phyloP scores from a whole-genome alignment of 2,329 filamentous ascomycete genomes.

The Aspergillus sp. region DNA sequence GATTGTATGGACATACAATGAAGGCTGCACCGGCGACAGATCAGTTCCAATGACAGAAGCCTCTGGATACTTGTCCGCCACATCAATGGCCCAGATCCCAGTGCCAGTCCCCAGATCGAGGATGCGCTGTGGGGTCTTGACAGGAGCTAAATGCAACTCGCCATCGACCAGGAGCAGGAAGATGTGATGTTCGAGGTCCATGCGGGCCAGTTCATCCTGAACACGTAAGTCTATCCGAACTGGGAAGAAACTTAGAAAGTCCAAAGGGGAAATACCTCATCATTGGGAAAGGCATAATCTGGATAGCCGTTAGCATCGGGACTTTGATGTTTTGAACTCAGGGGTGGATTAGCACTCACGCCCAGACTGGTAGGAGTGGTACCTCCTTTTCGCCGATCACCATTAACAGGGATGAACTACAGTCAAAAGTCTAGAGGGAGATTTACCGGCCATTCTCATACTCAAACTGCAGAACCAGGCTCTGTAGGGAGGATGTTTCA shows the following conservation, averaged over 20 bases:
- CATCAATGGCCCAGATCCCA: constrained; percentile 4
- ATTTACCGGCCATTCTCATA: constrained; percentile 1
- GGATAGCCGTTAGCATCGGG: neutral
- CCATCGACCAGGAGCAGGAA: constrained; percentile 1
- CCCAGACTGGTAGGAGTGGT: neutral
- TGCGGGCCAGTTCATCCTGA: constrained; percentile 3
- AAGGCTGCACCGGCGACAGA: neutral
- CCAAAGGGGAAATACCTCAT: neutral
- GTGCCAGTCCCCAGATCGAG: constrained; percentile 7
- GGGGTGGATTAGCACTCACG: neutral
- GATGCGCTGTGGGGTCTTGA: neutral
- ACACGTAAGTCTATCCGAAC: neutral
- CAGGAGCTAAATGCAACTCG: neutral
- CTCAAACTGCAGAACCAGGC: constrained; percentile 1
- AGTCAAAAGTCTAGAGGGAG: neutral
- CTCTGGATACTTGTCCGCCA: neutral
- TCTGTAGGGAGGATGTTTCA: neutral
- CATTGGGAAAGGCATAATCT: constrained; percentile 7
- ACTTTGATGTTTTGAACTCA: neutral
- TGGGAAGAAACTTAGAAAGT: no score
- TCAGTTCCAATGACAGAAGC: neutral
- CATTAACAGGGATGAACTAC: neutral
- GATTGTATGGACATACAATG: neutral
- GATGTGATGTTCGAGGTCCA: constrained; percentile 6
- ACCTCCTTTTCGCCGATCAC: neutral